Evolutionary conservation across 139 green algal species (phyloP).

Genomic region (Micromonas commoda): DNA sequence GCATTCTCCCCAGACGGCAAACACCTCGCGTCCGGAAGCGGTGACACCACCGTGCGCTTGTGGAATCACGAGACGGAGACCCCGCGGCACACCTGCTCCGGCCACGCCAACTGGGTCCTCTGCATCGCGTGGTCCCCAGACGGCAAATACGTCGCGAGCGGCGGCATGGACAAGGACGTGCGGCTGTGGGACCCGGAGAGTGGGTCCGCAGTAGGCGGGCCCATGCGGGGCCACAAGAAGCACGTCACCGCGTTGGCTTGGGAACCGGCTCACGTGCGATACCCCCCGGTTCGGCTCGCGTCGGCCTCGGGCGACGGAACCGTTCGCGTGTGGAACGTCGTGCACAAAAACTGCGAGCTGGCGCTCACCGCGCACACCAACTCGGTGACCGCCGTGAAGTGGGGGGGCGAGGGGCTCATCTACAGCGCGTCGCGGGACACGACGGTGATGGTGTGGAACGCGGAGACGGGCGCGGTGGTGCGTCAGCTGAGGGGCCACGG

Average conservation of each 20-base stretch:
- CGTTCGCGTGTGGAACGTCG: slow-evolving; percentile 50
- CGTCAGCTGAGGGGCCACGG: slow-evolving; percentile 78
- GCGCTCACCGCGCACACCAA: slow-evolving; percentile 55
- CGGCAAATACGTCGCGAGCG: slow-evolving; percentile 60
- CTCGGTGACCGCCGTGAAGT: slow-evolving; percentile 76
- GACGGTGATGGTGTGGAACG: slow-evolving; percentile 82
- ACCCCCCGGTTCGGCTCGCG: slow-evolving; percentile 65
- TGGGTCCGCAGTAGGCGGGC: background rate
- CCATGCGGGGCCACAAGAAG: slow-evolving; percentile 76
- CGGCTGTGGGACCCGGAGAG: slow-evolving; percentile 74
- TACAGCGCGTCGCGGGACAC: slow-evolving; percentile 76
- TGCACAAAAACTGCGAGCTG: slow-evolving; percentile 45
- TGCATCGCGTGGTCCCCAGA: slow-evolving; percentile 87
- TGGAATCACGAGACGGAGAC: slow-evolving; percentile 90
- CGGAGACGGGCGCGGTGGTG: slow-evolving; percentile 67
- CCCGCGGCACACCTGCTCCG: slow-evolving; percentile 64
- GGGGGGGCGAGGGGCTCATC: slow-evolving; percentile 88
- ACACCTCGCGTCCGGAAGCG: slow-evolving; percentile 73
- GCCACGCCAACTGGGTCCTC: slow-evolving; percentile 89
- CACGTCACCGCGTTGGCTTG: slow-evolving; percentile 84
- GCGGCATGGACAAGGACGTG: slow-evolving; percentile 76
- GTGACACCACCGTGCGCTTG: slow-evolving; percentile 86
- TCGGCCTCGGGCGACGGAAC: slow-evolving; percentile 75
- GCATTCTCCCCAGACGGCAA: slow-evolving; percentile 85
- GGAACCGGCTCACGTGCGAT: slow-evolving; percentile 82